Evolutionary conservation across 306 rosid genomes (phyloP).

Genomic region (Betula pendula): DNA sequence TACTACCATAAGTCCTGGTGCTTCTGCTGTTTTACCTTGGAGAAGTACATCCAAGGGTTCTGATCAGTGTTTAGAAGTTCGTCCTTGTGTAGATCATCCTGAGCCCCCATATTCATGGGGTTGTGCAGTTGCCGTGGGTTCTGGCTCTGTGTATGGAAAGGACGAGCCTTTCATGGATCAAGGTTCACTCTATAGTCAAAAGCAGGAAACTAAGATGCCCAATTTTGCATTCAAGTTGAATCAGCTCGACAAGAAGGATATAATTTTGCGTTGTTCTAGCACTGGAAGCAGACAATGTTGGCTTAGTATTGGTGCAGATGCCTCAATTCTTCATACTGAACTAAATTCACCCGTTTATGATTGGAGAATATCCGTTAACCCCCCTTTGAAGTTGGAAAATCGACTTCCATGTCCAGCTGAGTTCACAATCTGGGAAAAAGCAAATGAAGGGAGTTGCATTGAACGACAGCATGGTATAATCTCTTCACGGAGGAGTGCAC

Average conservation of each 20-base stretch:
- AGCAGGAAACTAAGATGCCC: conserved; percentile 42
- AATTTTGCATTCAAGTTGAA: conserved; percentile 67
- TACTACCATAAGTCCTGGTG: conserved; percentile 60
- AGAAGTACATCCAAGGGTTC: conserved; percentile 73
- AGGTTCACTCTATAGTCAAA: conserved; percentile 54
- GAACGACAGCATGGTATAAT: conserved; percentile 62
- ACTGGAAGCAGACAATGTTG: conserved; percentile 66
- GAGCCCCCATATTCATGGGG: conserved; percentile 76
- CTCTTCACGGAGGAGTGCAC: conserved; percentile 72
- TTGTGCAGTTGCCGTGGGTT: conserved; percentile 55
- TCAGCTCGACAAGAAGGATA: conserved; percentile 89
- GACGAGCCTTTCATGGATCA: conserved; percentile 65
- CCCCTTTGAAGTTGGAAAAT: conserved; percentile 90
- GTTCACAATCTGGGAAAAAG: conserved; percentile 72
- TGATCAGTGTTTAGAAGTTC: conserved; percentile 67
- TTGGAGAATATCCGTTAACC: conserved; percentile 81
- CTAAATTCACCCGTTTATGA: conserved; percentile 89
- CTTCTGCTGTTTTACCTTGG: conserved; percentile 76
- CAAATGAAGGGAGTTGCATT: conserved; percentile 64
- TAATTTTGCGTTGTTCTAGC: conserved; percentile 69
- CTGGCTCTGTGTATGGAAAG: conserved; percentile 69
- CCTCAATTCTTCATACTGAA: conserved; percentile 91
- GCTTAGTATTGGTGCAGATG: conserved; percentile 89
- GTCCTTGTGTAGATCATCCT: conserved; percentile 60
- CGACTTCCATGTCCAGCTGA: conserved; percentile 91